phyloP scores from a whole-genome alignment of 768 basidiomycete genomes.

The Trametes punicea region DNA sequence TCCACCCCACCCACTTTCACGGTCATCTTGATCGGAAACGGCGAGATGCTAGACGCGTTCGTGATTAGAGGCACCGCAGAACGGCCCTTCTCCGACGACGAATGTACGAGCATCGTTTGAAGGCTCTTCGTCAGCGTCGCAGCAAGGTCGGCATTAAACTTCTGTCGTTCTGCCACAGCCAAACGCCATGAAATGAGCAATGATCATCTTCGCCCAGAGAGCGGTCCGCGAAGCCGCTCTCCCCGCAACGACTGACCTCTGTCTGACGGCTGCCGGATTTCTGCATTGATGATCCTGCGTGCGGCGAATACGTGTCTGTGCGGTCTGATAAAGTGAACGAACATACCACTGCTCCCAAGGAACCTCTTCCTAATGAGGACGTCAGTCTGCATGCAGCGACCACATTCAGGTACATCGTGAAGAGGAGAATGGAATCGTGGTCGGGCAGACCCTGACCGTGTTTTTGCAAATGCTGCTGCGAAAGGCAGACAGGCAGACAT shows the following conservation, averaged over 20 bases:
- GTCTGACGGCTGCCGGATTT: constrained; percentile 69
- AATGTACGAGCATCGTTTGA: constrained; percentile 69
- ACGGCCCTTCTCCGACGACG: constrained; percentile 75
- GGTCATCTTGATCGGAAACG: constrained; percentile 70
- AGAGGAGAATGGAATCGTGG: background rate
- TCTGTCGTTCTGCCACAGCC: constrained; percentile 37
- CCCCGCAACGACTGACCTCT: constrained; percentile 39
- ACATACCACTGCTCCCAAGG: constrained; percentile 84
- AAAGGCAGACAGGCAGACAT: background rate
- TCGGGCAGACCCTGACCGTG: background rate
- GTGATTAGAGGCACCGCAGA: constrained; percentile 76
- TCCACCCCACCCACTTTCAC: constrained; percentile 70
- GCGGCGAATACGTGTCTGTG: background rate
- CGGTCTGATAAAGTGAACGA: background rate
- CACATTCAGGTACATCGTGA: background rate
- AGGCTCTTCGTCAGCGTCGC: constrained; percentile 63
- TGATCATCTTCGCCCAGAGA: background rate
- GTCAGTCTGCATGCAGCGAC: background rate
- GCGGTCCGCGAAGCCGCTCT: background rate
- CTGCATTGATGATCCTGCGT: constrained; percentile 73
- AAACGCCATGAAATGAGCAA: background rate
- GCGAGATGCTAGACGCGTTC: constrained; percentile 66
- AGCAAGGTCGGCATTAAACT: constrained; percentile 57
- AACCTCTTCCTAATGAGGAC: constrained; percentile 58
- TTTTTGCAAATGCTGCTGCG: background rate